Base-by-base conservation (phyloP, 176 grass and related monocot genomes). In the Paspalum vaginatum region DNA sequence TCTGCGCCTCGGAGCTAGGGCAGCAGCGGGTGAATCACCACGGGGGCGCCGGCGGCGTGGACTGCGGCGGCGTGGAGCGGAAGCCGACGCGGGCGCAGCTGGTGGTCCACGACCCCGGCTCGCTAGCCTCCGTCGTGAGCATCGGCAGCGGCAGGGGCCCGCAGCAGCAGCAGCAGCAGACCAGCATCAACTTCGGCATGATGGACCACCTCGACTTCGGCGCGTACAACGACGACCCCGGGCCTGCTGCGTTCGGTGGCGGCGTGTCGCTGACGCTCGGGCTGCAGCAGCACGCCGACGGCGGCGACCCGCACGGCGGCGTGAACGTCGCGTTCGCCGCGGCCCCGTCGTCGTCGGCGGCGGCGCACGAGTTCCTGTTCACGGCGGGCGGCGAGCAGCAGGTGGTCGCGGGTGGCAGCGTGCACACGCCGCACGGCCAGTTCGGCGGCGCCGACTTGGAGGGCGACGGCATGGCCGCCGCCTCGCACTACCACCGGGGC, bases 261-360 rank as follows among this genome's bases (percentile, higher is more conserved):
- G 85, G 88, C 68, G 93, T 97, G 56, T 93, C 90, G 2, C 83
- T 97, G 5, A 97, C 93, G 47, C 86, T 97, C 54, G 93, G 93
- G 4, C 85, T 97, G 46, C 90, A 91, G 71, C 92, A 88, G 22
- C 85, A 90, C 59, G 76, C 44, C 43, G 78, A n/a, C 26, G 76
- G 38, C 43, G 78, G 15, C 26, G 61, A 70, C 70, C 15, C 43
- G 14, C 53, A 82, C 71, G 73, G 80, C 25, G 77, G 84, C 43
- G 87, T 86, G 65, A 92, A 85, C 88, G 47, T 93, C 72, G 27
- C 91, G 75, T 84, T 92, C 85, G 66, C 82, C 57, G 50, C 56
- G 6, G 51, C 56, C 14, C 22, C 85, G 3, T 54, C 85, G 24
- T 16, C 85, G 3, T 44, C 85, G 38, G 24, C 76, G 0, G 49